A percentile compares a stretch with the other conserved stretches of the same genome.
These are phyloP conservation scores for Diaporthe vaccinii DNA, from an alignment of 2,329 filamentous ascomycete species.

Conservation along the genomic window DNA sequence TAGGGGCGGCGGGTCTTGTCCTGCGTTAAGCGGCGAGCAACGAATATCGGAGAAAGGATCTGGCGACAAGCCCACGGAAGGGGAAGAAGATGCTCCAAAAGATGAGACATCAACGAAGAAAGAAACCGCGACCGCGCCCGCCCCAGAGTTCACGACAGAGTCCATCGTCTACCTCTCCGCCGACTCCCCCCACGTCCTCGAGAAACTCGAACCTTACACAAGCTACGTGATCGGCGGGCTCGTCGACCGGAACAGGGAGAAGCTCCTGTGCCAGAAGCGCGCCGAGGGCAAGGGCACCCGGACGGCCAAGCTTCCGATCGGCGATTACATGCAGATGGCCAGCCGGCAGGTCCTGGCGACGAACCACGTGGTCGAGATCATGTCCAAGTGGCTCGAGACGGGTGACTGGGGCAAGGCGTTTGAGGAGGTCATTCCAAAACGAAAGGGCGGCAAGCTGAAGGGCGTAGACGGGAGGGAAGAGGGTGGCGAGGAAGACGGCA, in stretches of 20 bases:
- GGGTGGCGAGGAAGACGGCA: constrained; percentile 33
- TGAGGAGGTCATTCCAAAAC: constrained; percentile 86
- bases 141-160: constrained; percentile 52
- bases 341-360: constrained; percentile 89
- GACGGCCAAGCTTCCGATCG: constrained; percentile 93
- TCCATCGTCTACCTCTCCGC: constrained; percentile 88
- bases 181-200: constrained; percentile 89
- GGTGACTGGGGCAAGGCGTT: constrained; percentile 95
- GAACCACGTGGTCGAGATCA: constrained; percentile 97
- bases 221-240: constrained; percentile 95
- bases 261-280: constrained; percentile 90
- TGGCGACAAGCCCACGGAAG: constrained; percentile 45
- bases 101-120: background rate
- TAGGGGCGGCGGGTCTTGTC: constrained; percentile 59
- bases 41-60: constrained; percentile 32
- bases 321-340: constrained; percentile 93
- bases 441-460: constrained; percentile 84
- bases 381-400: constrained; percentile 91
- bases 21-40: constrained; percentile 70
- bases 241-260: constrained; percentile 96
- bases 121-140: constrained; percentile 50
- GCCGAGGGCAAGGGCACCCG: constrained; percentile 82
- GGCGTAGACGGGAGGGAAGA: constrained; percentile 47
- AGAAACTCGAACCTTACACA: constrained; percentile 86
- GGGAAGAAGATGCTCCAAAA: constrained; percentile 41